Percentiles rank a stretch among this genome's conserved stretches.
These are phyloP conservation scores for Durio zibethinus DNA, from an alignment of 345 rosid species.

Conservation along the genomic window DNA sequence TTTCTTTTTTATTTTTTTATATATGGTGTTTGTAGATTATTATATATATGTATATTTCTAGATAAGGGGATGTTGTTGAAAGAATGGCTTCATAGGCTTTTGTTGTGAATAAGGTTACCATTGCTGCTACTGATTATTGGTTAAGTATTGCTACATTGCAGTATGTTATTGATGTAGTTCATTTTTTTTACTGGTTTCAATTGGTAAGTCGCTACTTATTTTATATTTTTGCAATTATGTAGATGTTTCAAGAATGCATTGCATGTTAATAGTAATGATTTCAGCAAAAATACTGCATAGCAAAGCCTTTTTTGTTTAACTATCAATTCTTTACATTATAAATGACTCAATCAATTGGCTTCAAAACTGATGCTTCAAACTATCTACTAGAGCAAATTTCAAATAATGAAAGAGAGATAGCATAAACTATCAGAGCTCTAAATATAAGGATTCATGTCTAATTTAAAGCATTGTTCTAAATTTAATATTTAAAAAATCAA, in stretches of 20 bases:
- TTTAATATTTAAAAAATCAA: too few relatives aligned
- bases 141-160: constrained; percentile 60
- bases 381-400: background rate
- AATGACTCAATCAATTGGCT: background rate
- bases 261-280: background rate
- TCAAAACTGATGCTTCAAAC: background rate
- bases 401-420: background rate
- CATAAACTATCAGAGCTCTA: background rate
- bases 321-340: background rate
- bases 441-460: background rate
- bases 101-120: constrained; percentile 61
- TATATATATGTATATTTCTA: too few relatives aligned
- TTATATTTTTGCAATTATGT: background rate
- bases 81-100: constrained; percentile 47
- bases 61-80: constrained; percentile 24
- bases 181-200: constrained; percentile 52
- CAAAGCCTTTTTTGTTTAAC: background rate
- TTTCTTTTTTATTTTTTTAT: too few relatives aligned
- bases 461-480: too few relatives aligned
- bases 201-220: constrained; percentile 39
- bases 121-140: constrained; percentile 70
- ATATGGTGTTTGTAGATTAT: too few relatives aligned
- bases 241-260: background rate
- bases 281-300: background rate
- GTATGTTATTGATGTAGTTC: constrained; percentile 60